Percentiles rank a stretch among this genome's conserved stretches.
Evolutionary conservation across 257 asterid genomes (phyloP).

Genomic region (Capsicum pubescens): DNA sequence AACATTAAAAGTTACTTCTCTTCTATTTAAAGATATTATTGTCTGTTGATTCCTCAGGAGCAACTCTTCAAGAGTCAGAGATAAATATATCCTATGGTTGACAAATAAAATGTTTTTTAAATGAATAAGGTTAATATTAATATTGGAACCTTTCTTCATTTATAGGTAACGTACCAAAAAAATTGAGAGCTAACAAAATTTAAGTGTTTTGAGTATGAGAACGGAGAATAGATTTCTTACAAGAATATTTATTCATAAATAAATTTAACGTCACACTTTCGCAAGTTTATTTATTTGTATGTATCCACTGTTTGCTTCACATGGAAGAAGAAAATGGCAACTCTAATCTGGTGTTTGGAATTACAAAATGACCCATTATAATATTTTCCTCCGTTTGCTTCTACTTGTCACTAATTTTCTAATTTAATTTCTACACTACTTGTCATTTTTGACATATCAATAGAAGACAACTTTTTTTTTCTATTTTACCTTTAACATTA

Average conservation of each 20-base stretch:
- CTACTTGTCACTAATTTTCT: too few relatives aligned
- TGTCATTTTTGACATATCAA: too few relatives aligned
- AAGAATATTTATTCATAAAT: background rate
- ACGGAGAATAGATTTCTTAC: conserved; percentile 26
- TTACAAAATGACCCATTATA: background rate
- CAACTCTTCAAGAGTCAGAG: conserved; percentile 2
- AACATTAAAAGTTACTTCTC: conserved; percentile 32
- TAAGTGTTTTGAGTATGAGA: conserved; percentile 16
- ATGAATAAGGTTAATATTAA: background rate
- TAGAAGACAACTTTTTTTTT: too few relatives aligned
- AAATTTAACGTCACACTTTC: conserved; percentile 17
- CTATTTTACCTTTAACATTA: too few relatives aligned
- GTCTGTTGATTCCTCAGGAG: conserved; percentile 17
- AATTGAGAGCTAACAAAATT: background rate
- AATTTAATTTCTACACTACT: too few relatives aligned
- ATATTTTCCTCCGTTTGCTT: too few relatives aligned
- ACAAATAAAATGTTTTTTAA: conserved; percentile 4
- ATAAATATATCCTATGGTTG: background rate
- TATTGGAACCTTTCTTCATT: conserved; percentile 42
- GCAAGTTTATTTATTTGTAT: background rate
- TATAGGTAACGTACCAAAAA: conserved; percentile 35
- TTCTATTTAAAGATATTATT: conserved; percentile 36
- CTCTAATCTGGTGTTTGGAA: background rate
- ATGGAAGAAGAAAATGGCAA: conserved; percentile 11
- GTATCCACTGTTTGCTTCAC: background rate